Evolutionary conservation across 495 filamentous ascomycete genomes (phyloP), one percentile per base, ranked within the genome.

Genomic region (Penicillium antarcticum): DNA sequence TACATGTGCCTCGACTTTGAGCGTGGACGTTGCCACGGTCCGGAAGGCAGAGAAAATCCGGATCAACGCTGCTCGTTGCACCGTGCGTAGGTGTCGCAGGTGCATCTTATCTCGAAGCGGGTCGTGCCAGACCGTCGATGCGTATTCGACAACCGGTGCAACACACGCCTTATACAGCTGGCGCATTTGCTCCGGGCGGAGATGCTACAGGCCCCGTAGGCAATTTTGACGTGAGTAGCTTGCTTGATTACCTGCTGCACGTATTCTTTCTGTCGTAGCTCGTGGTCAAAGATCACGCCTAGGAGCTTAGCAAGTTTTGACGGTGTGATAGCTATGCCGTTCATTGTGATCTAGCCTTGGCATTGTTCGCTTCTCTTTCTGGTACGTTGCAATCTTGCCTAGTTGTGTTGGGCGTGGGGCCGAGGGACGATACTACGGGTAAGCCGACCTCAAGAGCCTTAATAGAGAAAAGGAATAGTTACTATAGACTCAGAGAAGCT

Each of bases 121-220:
- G n/a, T n/a, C n/a, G n/a, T n/a, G n/a, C n/a, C n/a, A n/a, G n/a
- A n/a, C n/a, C n/a, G n/a, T n/a, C n/a, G n/a, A n/a, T n/a, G n/a
- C n/a, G n/a, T n/a, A n/a, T 29, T 60, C 49, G 10, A 58, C 31
- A 1, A 57, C 34, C 12, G 55, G 57, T 14, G 50, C 53, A 0
- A 65, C 50, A 33, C 52, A 61, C 1, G 56, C 56, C 40, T 65
- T 24, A 44, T 65, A 62, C 14, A 60, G 26, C 42, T 62, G 62
- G 17, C 56, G 23, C 42, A 60, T 62, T 42, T 65, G 51, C 13
- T 53, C 58, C 16, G 56, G 53, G 13, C 52, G 48, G 13, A 63
- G 50, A n/a, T n/a, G n/a, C n/a, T n/a, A n/a, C n/a, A n/a, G n/a
- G n/a, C n/a, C n/a, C n/a, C n/a, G n/a, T n/a, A n/a, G n/a, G n/a